Conservation (phyloP, 768 basidiomycete genomes). For the Cubamyces lactineus region DNA sequence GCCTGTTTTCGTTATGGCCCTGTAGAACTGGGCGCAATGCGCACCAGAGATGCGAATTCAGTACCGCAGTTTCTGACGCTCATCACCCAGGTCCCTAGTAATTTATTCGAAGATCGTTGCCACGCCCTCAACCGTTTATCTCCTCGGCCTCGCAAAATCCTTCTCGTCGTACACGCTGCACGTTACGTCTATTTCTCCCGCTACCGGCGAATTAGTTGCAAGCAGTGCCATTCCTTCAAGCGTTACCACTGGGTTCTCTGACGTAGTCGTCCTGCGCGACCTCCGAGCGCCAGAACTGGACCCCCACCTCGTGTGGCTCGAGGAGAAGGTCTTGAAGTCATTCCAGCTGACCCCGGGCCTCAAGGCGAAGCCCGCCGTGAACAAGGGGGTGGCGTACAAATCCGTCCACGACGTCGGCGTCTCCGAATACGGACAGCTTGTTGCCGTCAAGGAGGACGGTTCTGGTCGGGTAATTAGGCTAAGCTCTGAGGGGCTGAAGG, state of each 20-base stretch:
- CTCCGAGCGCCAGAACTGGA: slow-evolving; percentile 19
- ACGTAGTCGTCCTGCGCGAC: slow-evolving; percentile 42
- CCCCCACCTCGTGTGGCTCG: slow-evolving; percentile 56
- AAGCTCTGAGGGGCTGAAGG: slow-evolving; percentile 46
- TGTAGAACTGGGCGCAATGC: too few relatives aligned
- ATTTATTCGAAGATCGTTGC: slow-evolving; percentile 65
- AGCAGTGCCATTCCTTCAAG: slow-evolving; percentile 58
- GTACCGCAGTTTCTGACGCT: neutral
- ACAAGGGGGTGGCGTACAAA: slow-evolving; percentile 51
- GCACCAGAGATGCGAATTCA: neutral
- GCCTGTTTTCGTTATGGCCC: too few relatives aligned
- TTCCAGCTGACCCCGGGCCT: slow-evolving; percentile 56
- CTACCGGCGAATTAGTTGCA: slow-evolving; percentile 54
- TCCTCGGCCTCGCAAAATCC: slow-evolving; percentile 49
- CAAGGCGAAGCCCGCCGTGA: slow-evolving; percentile 46
- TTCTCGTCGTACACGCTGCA: slow-evolving; percentile 65
- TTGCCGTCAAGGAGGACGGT: slow-evolving; percentile 62
- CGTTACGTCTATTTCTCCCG: slow-evolving; percentile 59
- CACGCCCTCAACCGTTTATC: slow-evolving; percentile 57
- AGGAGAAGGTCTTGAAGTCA: slow-evolving; percentile 52
- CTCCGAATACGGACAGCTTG: slow-evolving; percentile 54
- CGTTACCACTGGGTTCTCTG: slow-evolving; percentile 39
- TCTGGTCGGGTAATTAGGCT: slow-evolving; percentile 58
- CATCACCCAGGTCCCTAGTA: slow-evolving; percentile 56
- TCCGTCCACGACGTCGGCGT: slow-evolving; percentile 66